These are phyloP conservation scores for Lentithecium fluviatile DNA, from an alignment of 495 filamentous ascomycete genomes.

Conservation along the genomic window DNA sequence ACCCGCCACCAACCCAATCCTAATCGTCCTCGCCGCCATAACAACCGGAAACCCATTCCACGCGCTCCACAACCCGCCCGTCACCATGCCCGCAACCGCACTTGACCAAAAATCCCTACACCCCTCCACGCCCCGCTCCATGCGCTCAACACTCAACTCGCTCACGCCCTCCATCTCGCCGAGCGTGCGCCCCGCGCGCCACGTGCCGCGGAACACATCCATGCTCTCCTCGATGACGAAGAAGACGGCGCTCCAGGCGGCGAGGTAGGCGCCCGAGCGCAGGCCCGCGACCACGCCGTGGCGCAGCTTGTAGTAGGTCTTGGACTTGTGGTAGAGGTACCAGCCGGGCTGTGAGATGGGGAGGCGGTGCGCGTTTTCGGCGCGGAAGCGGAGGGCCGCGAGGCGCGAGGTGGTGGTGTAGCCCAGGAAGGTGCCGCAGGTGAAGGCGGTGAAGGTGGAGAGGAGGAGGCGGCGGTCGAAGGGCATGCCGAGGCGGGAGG, in stretches of 20 bases:
- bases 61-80: conserved; percentile 81
- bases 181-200: conserved; percentile 30
- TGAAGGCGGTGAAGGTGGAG: conserved; percentile 57
- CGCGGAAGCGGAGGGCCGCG: conserved; percentile 78
- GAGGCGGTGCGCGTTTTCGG: conserved; percentile 90
- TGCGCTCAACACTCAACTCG: conserved; percentile 23
- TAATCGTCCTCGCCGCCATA: conserved; percentile 81
- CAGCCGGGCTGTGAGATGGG: conserved; percentile 78
- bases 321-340: conserved; percentile 97
- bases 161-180: conserved; percentile 30
- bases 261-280: conserved; percentile 69
- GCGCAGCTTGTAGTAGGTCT: conserved; percentile 80
- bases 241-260: conserved; percentile 65
- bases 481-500: conserved; percentile 63
- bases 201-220: conserved; percentile 53
- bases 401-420: conserved; percentile 67
- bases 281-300: conserved; percentile 75
- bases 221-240: conserved; percentile 79
- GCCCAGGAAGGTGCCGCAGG: conserved; percentile 68
- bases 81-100: conserved; percentile 73
- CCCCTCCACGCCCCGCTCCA: conserved; percentile 54
- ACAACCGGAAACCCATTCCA: conserved; percentile 79
- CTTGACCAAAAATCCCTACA: conserved; percentile 71
- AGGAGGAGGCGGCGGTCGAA: conserved; percentile 64
- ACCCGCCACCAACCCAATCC: conserved; percentile 74